Percentiles rank a stretch among this genome's conserved stretches.
phyloP scores from a whole-genome alignment of 2,329 filamentous ascomycete genomes.

The Colletotrichum musae region DNA sequence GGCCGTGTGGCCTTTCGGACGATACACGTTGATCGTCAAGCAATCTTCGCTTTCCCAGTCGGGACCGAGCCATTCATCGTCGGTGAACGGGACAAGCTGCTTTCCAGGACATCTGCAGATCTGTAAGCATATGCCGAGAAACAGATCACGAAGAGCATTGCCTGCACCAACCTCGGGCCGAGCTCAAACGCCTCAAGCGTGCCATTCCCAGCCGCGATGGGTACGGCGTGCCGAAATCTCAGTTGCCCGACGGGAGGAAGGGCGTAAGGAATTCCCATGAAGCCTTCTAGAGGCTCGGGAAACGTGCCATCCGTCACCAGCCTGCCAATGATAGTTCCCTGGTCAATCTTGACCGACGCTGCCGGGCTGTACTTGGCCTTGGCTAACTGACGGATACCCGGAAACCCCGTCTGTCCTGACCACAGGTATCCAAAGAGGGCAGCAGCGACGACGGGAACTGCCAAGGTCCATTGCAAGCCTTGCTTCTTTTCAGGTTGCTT shows the following conservation, averaged over 20 bases:
- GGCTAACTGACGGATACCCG: neutral
- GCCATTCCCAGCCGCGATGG: constrained; percentile 47
- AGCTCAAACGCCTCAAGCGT: constrained; percentile 45
- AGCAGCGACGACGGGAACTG: neutral
- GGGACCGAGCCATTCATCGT: constrained; percentile 48
- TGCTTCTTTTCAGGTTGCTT: neutral
- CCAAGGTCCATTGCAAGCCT: constrained; percentile 10
- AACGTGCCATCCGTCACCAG: constrained; percentile 49
- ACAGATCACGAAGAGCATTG: neutral
- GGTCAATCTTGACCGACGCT: constrained; percentile 46
- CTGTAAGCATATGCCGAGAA: neutral
- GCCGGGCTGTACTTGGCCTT: constrained; percentile 19
- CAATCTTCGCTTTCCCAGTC: constrained; percentile 64
- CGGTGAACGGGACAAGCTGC: constrained; percentile 49
- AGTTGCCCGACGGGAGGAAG: constrained; percentile 58
- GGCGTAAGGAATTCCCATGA: constrained; percentile 64
- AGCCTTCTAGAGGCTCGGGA: constrained; percentile 53
- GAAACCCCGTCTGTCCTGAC: neutral
- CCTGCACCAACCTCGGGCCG: constrained; percentile 41
- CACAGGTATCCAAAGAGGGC: constrained; percentile 9
- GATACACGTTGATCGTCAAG: constrained; percentile 66
- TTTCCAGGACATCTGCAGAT: constrained; percentile 48
- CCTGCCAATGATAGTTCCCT: constrained; percentile 51
- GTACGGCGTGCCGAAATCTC: constrained; percentile 56
- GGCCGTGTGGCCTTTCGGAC: constrained; percentile 50